These are phyloP conservation scores for Argentina anserina DNA, from an alignment of 306 rosid genomes.

Conservation along the genomic window DNA sequence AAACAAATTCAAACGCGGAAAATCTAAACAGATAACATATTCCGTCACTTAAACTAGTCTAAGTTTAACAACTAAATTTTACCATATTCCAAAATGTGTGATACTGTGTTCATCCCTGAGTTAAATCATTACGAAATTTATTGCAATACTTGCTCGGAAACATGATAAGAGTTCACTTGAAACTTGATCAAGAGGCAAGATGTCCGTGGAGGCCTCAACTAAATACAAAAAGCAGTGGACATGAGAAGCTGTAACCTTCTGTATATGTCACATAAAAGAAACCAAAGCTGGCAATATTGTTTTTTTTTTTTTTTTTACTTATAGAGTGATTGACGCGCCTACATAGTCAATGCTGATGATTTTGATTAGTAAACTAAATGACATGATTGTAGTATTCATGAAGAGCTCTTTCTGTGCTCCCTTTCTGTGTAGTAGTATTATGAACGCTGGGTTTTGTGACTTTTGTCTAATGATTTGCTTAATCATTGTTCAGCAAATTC, in stretches of 20 bases:
- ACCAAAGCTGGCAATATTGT: not conserved
- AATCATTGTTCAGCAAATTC: not conserved
- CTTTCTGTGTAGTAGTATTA: not conserved
- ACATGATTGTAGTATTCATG: not conserved
- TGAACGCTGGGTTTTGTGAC: not conserved
- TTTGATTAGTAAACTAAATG: not conserved
- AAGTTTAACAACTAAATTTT: not conserved
- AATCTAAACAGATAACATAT: too few relatives aligned
- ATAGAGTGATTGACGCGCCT: not conserved
- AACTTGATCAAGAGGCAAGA: too few relatives aligned
- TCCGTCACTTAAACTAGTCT: too few relatives aligned
- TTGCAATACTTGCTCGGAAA: not conserved
- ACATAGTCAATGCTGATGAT: not conserved
- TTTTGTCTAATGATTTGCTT: not conserved
- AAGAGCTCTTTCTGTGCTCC: not conserved
- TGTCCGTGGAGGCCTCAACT: conserved; percentile 6
- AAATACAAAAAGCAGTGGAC: not conserved
- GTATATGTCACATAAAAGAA: not conserved
- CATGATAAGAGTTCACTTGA: not conserved
- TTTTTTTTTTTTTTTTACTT: not conserved
- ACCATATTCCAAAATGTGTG: not conserved
- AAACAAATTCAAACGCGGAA: too few relatives aligned
- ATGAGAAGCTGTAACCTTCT: not conserved
- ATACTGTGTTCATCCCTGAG: not conserved
- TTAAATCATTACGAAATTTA: not conserved